Evolutionary conservation across 2,329 filamentous ascomycete species (phyloP).

Genomic region (Zasmidium cellare): DNA sequence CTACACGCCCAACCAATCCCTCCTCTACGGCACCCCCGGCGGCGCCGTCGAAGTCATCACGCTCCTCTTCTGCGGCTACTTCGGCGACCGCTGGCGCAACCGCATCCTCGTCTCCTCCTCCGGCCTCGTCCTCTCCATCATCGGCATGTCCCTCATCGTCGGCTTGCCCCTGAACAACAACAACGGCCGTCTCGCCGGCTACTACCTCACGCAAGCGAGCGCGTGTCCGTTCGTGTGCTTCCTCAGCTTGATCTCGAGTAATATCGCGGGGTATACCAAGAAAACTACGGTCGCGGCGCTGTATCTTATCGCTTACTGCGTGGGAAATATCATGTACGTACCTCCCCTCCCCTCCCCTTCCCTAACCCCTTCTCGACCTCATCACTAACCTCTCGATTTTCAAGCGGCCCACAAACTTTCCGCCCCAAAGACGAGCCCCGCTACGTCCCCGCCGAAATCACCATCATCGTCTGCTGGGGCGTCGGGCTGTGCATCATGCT

Average conservation of each 20-base stretch:
- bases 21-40: slow-evolving; percentile 65
- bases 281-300: slow-evolving; percentile 60
- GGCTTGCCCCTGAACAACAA: slow-evolving; percentile 60
- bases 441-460: slow-evolving; percentile 65
- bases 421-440: slow-evolving; percentile 56
- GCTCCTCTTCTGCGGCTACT: slow-evolving; percentile 56
- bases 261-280: slow-evolving; percentile 61
- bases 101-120: slow-evolving; percentile 57
- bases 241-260: slow-evolving; percentile 63
- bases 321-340: slow-evolving; percentile 41
- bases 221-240: slow-evolving; percentile 65
- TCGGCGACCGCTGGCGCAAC: slow-evolving; percentile 58
- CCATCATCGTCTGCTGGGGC: slow-evolving; percentile 61
- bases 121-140: slow-evolving; percentile 54
- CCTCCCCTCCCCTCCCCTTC: neutral
- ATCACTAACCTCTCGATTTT: neutral
- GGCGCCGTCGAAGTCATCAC: slow-evolving; percentile 65
- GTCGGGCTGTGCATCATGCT: slow-evolving; percentile 55
- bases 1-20: slow-evolving; percentile 61
- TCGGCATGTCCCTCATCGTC: slow-evolving; percentile 66
- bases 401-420: slow-evolving; percentile 54
- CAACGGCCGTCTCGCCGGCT: slow-evolving; percentile 60
- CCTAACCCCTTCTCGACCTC: neutral
- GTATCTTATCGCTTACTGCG: slow-evolving; percentile 54
- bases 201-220: slow-evolving; percentile 63